phyloP scores from a whole-genome alignment of 2,329 filamentous ascomycete genomes.

The Exophiala calicioides region DNA sequence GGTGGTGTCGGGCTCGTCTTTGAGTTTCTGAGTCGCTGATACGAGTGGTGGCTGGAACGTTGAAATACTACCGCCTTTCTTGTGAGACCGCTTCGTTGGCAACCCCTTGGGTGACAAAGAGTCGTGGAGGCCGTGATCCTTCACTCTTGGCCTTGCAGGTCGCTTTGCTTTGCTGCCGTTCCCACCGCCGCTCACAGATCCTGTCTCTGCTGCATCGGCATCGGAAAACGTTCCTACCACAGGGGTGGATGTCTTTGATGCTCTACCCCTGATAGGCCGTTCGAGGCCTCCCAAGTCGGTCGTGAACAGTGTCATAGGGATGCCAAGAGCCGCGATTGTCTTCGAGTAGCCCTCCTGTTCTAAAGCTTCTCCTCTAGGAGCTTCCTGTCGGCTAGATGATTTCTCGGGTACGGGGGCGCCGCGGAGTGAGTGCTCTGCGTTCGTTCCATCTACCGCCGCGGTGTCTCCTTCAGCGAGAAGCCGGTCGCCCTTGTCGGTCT shows the following conservation, averaged over 20 bases:
- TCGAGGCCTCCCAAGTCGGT: conserved; percentile 17
- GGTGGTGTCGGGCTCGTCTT: conserved; percentile 17
- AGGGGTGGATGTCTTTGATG: conserved; percentile 45
- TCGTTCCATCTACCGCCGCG: conserved; percentile 37
- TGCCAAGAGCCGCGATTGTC: conserved; percentile 32
- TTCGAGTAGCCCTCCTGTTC: conserved; percentile 19
- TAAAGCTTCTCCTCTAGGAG: conserved; percentile 14
- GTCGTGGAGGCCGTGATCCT: conserved; percentile 32
- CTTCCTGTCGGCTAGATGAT: conserved; percentile 41
- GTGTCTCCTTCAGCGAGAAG: conserved; percentile 48
- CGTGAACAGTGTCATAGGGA: conserved; percentile 31
- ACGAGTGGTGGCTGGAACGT: conserved; percentile 19
- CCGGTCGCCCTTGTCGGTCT: conserved; percentile 37
- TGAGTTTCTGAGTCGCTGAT: conserved; percentile 7
- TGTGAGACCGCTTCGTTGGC: conserved; percentile 39
- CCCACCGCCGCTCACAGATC: conserved; percentile 16
- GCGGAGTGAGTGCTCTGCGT: conserved; percentile 36
- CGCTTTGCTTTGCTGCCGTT: conserved; percentile 25
- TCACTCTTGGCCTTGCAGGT: conserved; percentile 27
- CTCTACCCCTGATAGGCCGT: conserved; percentile 35
- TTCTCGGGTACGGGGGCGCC: conserved; percentile 24
- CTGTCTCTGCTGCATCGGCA: conserved; percentile 27
- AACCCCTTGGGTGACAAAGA: conserved; percentile 31
- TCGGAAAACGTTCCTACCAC: conserved; percentile 41
- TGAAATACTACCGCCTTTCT: conserved; percentile 37